These are phyloP conservation scores for Epicoccum nigrum DNA, from an alignment of 2,329 filamentous ascomycete species.

Conservation along the genomic window DNA sequence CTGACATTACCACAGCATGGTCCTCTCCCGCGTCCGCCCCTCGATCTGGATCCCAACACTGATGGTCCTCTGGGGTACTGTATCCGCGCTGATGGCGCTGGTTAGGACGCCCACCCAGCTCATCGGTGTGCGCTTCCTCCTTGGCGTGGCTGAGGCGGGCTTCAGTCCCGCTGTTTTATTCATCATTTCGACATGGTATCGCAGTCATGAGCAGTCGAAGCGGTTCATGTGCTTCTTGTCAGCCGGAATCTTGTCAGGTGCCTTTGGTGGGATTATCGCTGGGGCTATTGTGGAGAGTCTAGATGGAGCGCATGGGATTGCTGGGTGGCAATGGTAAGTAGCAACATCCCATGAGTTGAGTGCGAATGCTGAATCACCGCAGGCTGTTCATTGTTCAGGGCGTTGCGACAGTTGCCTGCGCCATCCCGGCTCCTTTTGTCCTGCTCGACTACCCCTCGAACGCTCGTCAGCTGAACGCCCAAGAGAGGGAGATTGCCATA, in stretches of 20 bases:
- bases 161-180: slow-evolving; percentile 34
- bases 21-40: slow-evolving; percentile 26
- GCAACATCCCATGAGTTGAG: not conserved
- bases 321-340: slow-evolving; percentile 30
- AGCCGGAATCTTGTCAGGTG: slow-evolving; percentile 29
- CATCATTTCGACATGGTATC: slow-evolving; percentile 36
- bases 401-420: slow-evolving; percentile 28
- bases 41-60: slow-evolving; percentile 29
- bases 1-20: slow-evolving; percentile 24
- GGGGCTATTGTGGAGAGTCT: slow-evolving; percentile 28
- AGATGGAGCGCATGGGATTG: slow-evolving; percentile 26
- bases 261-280: slow-evolving; percentile 32
- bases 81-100: slow-evolving; percentile 26
- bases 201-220: slow-evolving; percentile 33
- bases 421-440: slow-evolving; percentile 31
- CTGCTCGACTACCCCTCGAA: slow-evolving; percentile 39
- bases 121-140: slow-evolving; percentile 30
- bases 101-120: slow-evolving; percentile 29
- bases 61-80: slow-evolving; percentile 30
- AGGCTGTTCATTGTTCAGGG: slow-evolving; percentile 37
- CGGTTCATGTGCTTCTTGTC: slow-evolving; percentile 34
- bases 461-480: slow-evolving; percentile 51
- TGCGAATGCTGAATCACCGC: not conserved
- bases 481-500: slow-evolving; percentile 50
- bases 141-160: slow-evolving; percentile 33